Base-by-base conservation (phyloP, 257 asterid genomes). In the Jacaranda copaia region DNA sequence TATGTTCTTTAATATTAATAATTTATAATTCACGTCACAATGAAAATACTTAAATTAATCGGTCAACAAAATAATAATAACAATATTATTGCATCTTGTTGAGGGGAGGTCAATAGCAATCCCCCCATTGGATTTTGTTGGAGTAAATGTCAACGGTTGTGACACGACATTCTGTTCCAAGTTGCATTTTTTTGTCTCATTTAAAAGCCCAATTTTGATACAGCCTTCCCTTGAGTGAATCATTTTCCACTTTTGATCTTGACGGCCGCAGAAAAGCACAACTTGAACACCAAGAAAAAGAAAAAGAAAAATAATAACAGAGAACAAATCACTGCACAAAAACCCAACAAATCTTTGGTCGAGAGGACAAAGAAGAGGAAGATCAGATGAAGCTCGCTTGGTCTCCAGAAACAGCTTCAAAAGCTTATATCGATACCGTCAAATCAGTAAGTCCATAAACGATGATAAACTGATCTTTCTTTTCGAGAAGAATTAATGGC, bases 341-440 rank as follows among this genome's bases (percentile, higher is more conserved):
- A 46, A 0, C 32, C 6, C 61, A 32, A 36, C 55, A 32, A 48
- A 12, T 2, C 1, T 25, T 25, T 25, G 32, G 32, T 25, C 32
- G 32, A 25, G 32, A 25, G 32, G 32, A 25, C 32, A 25, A 25
- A 25, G 32, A 25, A 25, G 32, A 49, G 72, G 52, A 81, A 69
- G 64, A 61, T 56, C 38, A 80, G 25, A 87, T 92, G 98, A 91
- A 94, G 96, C 89, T 91, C 0, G 92, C 89, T 86, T 94, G 98
- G 99, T 94, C 94, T 56, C 97, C 98, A 42, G 99, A 94, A 79
- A 77, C 88, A 4, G 99, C 99, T 18, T 72, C 92, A 4, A 89
- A 89, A 82, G 99, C 99, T 60, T 90, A 85, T 76, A 70, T 92
- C 42, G 98, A 92, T 68, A 92, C 99, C 55, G 97, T 94, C 0